Percentiles rank a stretch among this genome's conserved stretches.
These are phyloP conservation scores for Aspergillus awamori DNA, from an alignment of 2,329 filamentous ascomycete genomes.

Conservation along the genomic window DNA sequence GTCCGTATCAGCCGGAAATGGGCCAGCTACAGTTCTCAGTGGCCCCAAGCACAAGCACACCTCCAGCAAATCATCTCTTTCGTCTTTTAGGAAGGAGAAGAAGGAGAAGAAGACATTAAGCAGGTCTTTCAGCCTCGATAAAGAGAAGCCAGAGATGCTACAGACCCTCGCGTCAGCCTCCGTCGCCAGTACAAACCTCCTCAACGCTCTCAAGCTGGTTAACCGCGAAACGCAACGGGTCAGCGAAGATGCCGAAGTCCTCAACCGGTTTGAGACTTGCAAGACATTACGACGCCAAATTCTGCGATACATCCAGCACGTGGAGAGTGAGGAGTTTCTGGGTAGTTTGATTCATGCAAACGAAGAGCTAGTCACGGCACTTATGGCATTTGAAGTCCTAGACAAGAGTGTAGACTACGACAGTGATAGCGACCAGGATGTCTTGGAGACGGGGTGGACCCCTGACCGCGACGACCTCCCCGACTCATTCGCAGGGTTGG, in stretches of 20 bases:
- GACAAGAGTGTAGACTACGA: constrained; percentile 67
- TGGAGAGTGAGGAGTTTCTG: constrained; percentile 89
- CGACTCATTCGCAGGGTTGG: constrained; percentile 39
- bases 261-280: constrained; percentile 80
- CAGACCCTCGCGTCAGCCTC: constrained; percentile 85
- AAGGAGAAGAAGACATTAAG: constrained; percentile 51
- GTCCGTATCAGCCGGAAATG: constrained; percentile 42
- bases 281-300: constrained; percentile 83
- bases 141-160: constrained; percentile 84
- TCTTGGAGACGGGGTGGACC: constrained; percentile 34
- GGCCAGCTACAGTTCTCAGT: constrained; percentile 41
- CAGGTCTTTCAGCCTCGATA: constrained; percentile 78
- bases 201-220: constrained; percentile 84
- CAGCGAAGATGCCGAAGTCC: constrained; percentile 76
- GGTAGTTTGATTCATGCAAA: constrained; percentile 91
- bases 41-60: constrained; percentile 40
- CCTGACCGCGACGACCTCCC: constrained; percentile 33
- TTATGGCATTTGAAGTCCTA: constrained; percentile 93
- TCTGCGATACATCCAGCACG: constrained; percentile 86
- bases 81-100: constrained; percentile 42
- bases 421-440: constrained; percentile 66
- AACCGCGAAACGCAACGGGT: constrained; percentile 88
- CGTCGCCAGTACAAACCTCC: constrained; percentile 86
- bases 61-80: constrained; percentile 38
- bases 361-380: constrained; percentile 87